These are phyloP conservation scores for Camellia granthamiana DNA, from an alignment of 148 eudicot species.

Conservation along the genomic window DNA sequence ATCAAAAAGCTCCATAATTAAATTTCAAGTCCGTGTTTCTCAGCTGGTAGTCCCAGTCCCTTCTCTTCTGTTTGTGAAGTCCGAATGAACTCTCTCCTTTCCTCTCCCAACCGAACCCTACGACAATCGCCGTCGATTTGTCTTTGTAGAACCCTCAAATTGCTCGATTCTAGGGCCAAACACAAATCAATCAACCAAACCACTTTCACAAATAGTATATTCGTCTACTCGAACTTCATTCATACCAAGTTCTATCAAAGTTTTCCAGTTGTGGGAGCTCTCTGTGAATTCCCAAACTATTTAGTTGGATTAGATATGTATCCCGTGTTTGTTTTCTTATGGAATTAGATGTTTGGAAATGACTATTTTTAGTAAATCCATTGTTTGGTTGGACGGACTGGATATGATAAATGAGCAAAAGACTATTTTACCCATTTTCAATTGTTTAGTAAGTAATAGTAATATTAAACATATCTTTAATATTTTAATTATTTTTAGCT, in stretches of 20 bases:
- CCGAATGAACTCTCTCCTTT: neutral
- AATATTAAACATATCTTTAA: too few species aligned
- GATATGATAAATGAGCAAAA: too few species aligned
- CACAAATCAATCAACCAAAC: neutral
- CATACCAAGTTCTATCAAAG: neutral
- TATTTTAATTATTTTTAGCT: too few species aligned
- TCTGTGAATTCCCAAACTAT: too few species aligned
- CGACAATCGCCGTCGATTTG: neutral
- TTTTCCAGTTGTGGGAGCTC: neutral
- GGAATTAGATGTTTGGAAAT: too few species aligned
- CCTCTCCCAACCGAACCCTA: neutral
- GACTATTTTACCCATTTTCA: too few species aligned
- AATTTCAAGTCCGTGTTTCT: slow-evolving; percentile 27
- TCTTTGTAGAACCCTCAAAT: neutral
- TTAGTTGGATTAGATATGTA: too few species aligned
- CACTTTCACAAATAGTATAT: neutral
- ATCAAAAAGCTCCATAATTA: slow-evolving; percentile 10
- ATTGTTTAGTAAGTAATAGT: too few species aligned
- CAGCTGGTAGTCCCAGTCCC: neutral
- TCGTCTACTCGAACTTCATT: neutral
- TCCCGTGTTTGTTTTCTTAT: too few species aligned
- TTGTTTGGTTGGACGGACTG: too few species aligned
- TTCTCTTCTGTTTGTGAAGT: neutral
- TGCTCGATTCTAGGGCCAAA: neutral
- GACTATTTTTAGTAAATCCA: too few species aligned